These are phyloP conservation scores for Coffea canephora DNA, from an alignment of 257 asterid species.

Conservation along the genomic window DNA sequence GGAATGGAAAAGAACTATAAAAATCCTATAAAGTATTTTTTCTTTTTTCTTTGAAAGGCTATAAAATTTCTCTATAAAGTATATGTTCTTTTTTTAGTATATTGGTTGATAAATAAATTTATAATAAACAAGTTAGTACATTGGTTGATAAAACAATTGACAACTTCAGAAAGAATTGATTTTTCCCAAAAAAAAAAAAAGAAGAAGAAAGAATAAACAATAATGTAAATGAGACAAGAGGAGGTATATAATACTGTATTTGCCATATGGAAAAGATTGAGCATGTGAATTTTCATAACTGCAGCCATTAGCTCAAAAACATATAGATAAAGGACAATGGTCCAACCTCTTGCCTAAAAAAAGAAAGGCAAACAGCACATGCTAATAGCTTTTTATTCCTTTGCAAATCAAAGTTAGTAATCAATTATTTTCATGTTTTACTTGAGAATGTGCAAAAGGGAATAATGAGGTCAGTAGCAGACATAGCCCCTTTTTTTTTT, in stretches of 20 bases:
- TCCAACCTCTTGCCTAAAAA: neutral
- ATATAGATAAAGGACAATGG: constrained; percentile 9
- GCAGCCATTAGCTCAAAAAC: neutral
- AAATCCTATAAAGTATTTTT: too few relatives aligned
- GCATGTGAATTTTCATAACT: constrained; percentile 4
- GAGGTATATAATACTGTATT: neutral
- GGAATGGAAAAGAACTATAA: too few relatives aligned
- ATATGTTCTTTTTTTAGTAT: too few relatives aligned
- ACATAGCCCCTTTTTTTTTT: too few relatives aligned
- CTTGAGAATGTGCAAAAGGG: neutral
- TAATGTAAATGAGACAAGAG: neutral
- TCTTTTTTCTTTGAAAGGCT: too few relatives aligned
- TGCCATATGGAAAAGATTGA: neutral
- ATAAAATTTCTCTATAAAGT: too few relatives aligned
- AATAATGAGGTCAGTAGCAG: neutral
- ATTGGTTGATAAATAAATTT: too few relatives aligned
- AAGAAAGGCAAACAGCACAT: neutral
- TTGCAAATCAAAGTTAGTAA: neutral
- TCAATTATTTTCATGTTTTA: neutral
- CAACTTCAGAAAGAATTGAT: too few relatives aligned
- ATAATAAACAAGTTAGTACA: too few relatives aligned
- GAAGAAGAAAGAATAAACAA: too few relatives aligned
- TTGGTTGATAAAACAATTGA: too few relatives aligned
- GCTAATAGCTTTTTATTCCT: neutral
- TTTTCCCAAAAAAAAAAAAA: too few relatives aligned